Base-by-base conservation (phyloP, 2,329 filamentous ascomycete species). In the Biscogniauxia marginata region DNA sequence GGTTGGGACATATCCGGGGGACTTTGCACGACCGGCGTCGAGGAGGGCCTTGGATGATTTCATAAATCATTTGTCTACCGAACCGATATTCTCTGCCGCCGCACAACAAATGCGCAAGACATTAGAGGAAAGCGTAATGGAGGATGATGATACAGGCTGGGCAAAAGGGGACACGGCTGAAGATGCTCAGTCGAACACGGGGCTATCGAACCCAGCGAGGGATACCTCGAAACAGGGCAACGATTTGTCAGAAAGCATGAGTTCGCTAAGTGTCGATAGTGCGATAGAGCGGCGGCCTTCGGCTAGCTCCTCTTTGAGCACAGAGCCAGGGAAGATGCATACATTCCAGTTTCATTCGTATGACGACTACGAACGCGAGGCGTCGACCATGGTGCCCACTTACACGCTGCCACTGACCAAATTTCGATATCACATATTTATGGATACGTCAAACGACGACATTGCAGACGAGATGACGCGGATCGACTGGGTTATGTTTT, bases 401-500 rank as follows among this genome's bases (percentile, higher is more conserved):
- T 84, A 86, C 0, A 85, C 82, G 39, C 77, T 89, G 52, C 83
- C 86, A 1, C 82, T 96, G 59, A 90, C 87, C 64, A 98, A 98
- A 72, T 79, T 88, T 45, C 89, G 95, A 58, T 99, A 95, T 80
- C 91, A 93, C 63, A 85, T 89, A 51, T 90, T 98, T 63, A 96
- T 98, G 87, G 89, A 90, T 34, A 88, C 88, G 21, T 82, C 89
- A 1, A 89, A 96, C 52, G 90, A 96, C 59, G 85, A 91, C 49
- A 88, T 98, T 63, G 93, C 93, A 16, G 87, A 89, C 57, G 95
- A 99, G 73, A 83, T 99, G 67, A 98, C 95, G 3, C 84, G 93
- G 58, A 96, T 99, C 54, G 95, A 99, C 74, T 98, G 93, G 93
- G 87, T 96, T 72, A 95, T 98, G 89, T 98, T 97, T 73, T 96